Conservation (phyloP, 2,329 filamentous ascomycete genomes). For the Xylaria sp. region DNA sequence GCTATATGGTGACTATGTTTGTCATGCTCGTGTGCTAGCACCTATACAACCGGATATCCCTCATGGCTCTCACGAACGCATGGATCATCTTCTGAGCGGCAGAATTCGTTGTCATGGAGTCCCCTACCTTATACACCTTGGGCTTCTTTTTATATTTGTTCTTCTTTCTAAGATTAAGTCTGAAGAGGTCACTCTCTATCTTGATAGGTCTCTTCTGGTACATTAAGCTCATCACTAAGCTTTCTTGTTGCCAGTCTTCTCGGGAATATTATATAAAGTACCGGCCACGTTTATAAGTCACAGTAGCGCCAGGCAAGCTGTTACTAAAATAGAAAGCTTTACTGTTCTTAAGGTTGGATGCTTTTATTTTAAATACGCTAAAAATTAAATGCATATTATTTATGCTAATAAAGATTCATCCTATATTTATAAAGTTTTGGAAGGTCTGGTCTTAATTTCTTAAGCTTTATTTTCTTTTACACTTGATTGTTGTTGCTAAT, state of each 20-base stretch:
- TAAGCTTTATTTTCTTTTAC: too few relatives aligned
- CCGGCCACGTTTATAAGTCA: background rate
- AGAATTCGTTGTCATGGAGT: background rate
- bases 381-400: too few relatives aligned
- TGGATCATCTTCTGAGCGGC: background rate
- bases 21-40: constrained; percentile 1
- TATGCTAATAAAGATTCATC: too few relatives aligned
- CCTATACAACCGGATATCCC: background rate
- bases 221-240: background rate
- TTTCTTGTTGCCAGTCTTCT: background rate
- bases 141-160: background rate
- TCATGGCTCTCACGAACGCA: background rate
- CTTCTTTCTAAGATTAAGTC: background rate
- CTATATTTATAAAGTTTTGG: too few relatives aligned
- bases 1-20: background rate
- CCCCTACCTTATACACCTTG: background rate
- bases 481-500: too few relatives aligned
- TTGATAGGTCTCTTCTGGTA: background rate
- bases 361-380: too few relatives aligned
- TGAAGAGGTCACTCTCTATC: background rate
- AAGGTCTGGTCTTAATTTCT: too few relatives aligned
- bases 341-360: too few relatives aligned
- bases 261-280: background rate
- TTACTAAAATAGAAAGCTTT: too few relatives aligned
- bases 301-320: too few relatives aligned